Evolutionary conservation across 371 early-diverging fungal genomes (phyloP).

Genomic region (Mortierella sp.): DNA sequence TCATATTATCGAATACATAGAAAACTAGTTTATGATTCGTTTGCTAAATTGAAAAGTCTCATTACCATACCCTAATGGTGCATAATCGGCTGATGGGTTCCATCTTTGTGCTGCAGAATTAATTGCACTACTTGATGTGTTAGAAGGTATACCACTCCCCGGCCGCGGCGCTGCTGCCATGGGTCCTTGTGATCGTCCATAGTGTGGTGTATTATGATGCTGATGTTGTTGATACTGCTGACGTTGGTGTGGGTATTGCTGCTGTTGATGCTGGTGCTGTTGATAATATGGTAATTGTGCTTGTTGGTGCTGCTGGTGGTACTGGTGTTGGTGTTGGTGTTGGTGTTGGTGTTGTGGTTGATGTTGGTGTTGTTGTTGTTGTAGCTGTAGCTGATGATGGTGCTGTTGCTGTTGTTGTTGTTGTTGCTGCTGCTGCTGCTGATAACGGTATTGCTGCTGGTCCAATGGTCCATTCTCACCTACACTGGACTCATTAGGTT

Average conservation of each 20-base stretch:
- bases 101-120: slow-evolving; percentile 12
- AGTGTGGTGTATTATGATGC: not conserved
- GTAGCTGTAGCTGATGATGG: not conserved
- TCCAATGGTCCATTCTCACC: not conserved
- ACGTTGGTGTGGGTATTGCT: not conserved
- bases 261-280: not conserved
- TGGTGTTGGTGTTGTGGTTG: not conserved
- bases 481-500: not conserved
- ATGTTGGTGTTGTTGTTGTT: not conserved
- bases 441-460: slow-evolving; percentile 1
- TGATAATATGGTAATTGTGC: slow-evolving; percentile 1
- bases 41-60: not conserved
- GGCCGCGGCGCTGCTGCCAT: not conserved
- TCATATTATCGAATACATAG: no score
- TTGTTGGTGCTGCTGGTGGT: slow-evolving; percentile 11
- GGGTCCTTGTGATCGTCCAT: not conserved
- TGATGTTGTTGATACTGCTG: slow-evolving; percentile 3
- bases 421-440: not conserved
- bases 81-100: slow-evolving; percentile 11
- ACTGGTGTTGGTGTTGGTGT: not conserved
- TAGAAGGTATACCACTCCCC: not conserved
- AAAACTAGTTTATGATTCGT: not conserved
- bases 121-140: not conserved
- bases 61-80: not conserved
- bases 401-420: not conserved